Base-by-base conservation (phyloP, 495 filamentous ascomycete genomes). In the Penicillium coffeae region DNA sequence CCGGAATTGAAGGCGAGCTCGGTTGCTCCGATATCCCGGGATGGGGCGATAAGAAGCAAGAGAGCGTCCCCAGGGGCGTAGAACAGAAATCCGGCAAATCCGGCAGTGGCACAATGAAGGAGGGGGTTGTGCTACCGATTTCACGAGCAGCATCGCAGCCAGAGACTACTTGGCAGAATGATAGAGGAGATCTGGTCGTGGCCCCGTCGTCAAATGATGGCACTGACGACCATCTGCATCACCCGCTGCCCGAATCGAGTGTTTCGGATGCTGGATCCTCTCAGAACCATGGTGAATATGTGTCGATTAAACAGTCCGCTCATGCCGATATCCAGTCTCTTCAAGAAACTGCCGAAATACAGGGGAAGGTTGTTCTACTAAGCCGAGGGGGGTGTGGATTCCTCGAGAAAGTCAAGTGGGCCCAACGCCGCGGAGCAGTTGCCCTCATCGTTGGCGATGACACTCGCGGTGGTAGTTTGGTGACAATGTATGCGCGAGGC, bases 21-120 rank as follows among this genome's bases (percentile, higher is more conserved):
- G 93, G 94, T 19, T 98, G 93, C 66, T 95, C 92, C 53, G 93
- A 97, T 77, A 86, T 96, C n/a, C 88, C 89, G 1, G 90, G 89
- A 3, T 96, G 93, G 92, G 81, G 80, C 32, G 83, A 82, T 45
- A 63, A 62, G 16, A 66, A 62, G 25, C 56, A 56, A 38, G 67
- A 68, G 13, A 53, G 54, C 35, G 27, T 49, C 38, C 42, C 52
- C 21, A 42, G 57, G 54, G 48, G 58, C 51, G 38, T 66, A 51
- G 63, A 65, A 38, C 52, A 68, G 48, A 52, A 56, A 34, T 39
- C 55, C 21, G 58, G 62, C 36, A 64, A 63, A 20, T 53, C 68
- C 39, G 60, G 55, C 19, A 53, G 59, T 47, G 55, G 45, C 41
- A 52, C 54, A 32, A 52, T 43, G 18, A 60, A 62, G 34, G 64